Conservation (phyloP, 176 grass and related monocot genomes). For the Ananas comosus region DNA sequence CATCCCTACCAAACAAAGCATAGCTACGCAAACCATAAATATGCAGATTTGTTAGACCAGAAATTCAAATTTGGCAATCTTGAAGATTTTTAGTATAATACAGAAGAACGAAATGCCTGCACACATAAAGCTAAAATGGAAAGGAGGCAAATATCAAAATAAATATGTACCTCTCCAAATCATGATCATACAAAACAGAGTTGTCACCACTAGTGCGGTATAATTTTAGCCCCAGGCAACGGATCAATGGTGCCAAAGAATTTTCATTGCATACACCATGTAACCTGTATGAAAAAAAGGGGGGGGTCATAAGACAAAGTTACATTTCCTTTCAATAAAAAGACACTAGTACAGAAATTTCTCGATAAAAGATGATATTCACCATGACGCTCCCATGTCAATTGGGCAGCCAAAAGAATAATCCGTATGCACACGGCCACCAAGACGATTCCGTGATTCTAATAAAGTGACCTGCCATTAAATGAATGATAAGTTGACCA, state of each 20-base stretch:
- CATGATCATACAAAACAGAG: constrained; percentile 95
- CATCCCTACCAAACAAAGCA: constrained; percentile 88
- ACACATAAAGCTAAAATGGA: constrained; percentile 15
- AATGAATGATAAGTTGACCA: neutral
- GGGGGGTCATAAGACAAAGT: constrained; percentile 20
- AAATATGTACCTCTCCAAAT: constrained; percentile 71
- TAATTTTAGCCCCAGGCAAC: constrained; percentile 76
- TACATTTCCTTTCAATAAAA: constrained; percentile 13
- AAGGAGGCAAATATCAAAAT: neutral
- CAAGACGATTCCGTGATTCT: constrained; percentile 73
- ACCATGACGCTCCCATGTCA: constrained; percentile 99
- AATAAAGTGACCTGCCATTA: constrained; percentile 57
- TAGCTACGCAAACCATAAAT: constrained; percentile 42
- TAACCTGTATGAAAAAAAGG: constrained; percentile 60
- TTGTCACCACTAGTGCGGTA: constrained; percentile 98
- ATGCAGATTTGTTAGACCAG: neutral
- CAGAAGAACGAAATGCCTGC: neutral
- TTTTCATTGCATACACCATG: constrained; percentile 98
- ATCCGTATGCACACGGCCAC: constrained; percentile 86
- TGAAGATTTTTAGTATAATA: neutral
- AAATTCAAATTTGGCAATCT: neutral
- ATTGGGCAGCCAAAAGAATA: constrained; percentile 97
- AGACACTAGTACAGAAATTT: constrained; percentile 14
- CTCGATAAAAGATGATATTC: constrained; percentile 20
- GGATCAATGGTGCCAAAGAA: constrained; percentile 90